Conservation (phyloP, 2,329 filamentous ascomycete species). For the Ophiosphaerella korrae region DNA sequence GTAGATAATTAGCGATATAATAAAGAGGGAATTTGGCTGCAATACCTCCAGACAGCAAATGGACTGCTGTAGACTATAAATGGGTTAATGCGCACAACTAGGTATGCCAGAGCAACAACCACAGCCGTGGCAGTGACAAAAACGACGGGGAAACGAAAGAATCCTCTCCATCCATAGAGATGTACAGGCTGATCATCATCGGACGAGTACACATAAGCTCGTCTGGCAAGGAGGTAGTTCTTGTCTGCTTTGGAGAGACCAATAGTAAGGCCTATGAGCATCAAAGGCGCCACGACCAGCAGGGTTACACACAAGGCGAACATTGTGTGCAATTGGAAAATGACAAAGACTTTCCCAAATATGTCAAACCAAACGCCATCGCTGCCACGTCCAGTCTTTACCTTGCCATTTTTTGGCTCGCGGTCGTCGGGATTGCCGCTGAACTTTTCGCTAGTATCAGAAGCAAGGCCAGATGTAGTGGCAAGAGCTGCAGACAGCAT, state of each 20-base stretch:
- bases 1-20: conserved; percentile 2
- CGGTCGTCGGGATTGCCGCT: conserved; percentile 63
- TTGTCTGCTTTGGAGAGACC: conserved; percentile 74
- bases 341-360: conserved; percentile 77
- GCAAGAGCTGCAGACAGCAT: conserved; percentile 87
- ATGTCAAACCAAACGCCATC: conserved; percentile 92
- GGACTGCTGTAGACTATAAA: conserved; percentile 88
- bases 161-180: conserved; percentile 78
- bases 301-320: conserved; percentile 88
- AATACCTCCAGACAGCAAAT: conserved; percentile 76
- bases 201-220: conserved; percentile 64
- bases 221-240: conserved; percentile 83
- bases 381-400: conserved; percentile 68
- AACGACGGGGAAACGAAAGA: conserved; percentile 82
- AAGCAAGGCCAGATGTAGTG: conserved; percentile 73
- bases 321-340: conserved; percentile 79
- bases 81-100: conserved; percentile 84
- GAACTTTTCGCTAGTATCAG: conserved; percentile 70
- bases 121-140: conserved; percentile 69
- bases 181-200: conserved; percentile 64
- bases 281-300: conserved; percentile 77
- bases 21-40: not conserved
- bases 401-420: conserved; percentile 59
- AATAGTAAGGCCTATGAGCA: conserved; percentile 71
- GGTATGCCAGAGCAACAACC: conserved; percentile 73